A percentile compares a stretch with the other conserved stretches of the same genome.
These are phyloP conservation scores for Fusarium caatingaense DNA, from an alignment of 2,329 filamentous ascomycete species.

Conservation along the genomic window DNA sequence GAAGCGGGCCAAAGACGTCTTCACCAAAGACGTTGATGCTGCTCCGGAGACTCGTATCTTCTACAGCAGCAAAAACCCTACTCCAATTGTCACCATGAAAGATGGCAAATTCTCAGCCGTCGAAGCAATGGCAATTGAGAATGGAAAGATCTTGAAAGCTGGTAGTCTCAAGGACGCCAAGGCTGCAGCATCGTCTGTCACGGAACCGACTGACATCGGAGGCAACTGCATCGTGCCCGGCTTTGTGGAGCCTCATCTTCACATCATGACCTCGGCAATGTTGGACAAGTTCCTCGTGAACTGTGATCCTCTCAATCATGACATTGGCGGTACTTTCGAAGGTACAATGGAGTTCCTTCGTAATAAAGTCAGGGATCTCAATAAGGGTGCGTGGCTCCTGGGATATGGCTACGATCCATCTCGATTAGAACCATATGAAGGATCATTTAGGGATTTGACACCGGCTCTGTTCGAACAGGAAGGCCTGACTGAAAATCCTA, in stretches of 20 bases:
- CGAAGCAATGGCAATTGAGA: not conserved
- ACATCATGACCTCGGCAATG: not conserved
- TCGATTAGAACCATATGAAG: not conserved
- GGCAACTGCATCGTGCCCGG: not conserved
- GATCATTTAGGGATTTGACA: not conserved
- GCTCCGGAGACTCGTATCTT: not conserved
- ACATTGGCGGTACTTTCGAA: not conserved
- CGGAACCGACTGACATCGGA: not conserved
- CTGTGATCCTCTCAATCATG: not conserved
- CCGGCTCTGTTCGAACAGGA: not conserved
- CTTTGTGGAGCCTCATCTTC: not conserved
- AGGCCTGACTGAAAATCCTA: not conserved
- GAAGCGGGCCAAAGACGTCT: not conserved
- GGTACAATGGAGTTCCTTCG: not conserved
- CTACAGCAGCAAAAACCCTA: not conserved
- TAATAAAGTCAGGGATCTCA: not conserved
- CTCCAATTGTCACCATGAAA: not conserved
- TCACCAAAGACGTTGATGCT: not conserved
- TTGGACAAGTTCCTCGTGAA: not conserved
- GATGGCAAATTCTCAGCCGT: not conserved
- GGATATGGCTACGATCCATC: not conserved
- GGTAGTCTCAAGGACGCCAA: not conserved
- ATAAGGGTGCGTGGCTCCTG: not conserved
- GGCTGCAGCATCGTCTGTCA: not conserved
- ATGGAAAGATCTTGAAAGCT: not conserved